phyloP scores from a whole-genome alignment of 140 eudicot genomes.

The Stevia rebaudiana region DNA sequence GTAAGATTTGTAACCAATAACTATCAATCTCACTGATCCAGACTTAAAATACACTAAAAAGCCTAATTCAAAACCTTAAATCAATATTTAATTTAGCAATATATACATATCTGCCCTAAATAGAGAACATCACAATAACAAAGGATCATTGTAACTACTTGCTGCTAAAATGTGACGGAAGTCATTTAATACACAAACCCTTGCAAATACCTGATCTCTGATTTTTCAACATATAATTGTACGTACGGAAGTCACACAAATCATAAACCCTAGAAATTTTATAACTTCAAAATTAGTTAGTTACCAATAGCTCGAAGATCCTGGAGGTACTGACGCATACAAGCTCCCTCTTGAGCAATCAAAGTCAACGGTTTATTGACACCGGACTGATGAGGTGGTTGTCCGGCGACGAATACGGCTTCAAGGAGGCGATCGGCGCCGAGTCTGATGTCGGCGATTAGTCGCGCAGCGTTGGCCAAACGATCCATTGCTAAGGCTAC shows the following conservation, averaged over 20 bases:
- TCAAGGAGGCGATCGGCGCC: constrained; percentile 95
- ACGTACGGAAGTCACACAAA: neutral
- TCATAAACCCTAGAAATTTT: constrained; percentile 22
- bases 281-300: neutral
- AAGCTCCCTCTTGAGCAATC: constrained; percentile 58
- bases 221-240: neutral
- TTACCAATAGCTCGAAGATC: constrained; percentile 71
- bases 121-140: neutral
- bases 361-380: constrained; percentile 46
- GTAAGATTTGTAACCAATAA: neutral
- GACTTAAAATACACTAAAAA: neutral
- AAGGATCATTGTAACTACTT: neutral
- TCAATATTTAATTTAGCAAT: neutral
- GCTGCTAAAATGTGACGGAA: too few relatives aligned
- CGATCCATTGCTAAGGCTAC: constrained; percentile 89
- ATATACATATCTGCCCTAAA: neutral
- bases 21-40: neutral
- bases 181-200: too few relatives aligned
- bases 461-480: constrained; percentile 67
- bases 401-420: constrained; percentile 63
- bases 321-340: constrained; percentile 82
- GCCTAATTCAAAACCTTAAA: neutral
- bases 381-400: constrained; percentile 44
- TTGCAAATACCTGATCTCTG: neutral
- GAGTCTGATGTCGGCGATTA: constrained; percentile 86